Base-by-base conservation (phyloP, 257 asterid species). In the Apocynum venetum region DNA sequence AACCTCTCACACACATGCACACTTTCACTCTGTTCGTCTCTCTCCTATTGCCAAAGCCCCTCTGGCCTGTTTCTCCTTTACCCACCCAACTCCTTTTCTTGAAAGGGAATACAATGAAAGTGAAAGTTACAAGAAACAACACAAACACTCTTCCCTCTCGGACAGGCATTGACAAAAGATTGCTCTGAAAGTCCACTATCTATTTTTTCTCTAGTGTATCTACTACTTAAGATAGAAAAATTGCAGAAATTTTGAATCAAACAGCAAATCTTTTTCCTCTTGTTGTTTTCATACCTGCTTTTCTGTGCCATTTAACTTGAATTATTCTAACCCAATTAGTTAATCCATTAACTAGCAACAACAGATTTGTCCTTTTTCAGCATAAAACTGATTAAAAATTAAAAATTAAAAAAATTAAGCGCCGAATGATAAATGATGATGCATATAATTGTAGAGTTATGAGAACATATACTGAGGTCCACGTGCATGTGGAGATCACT, bases 41-140 rank as follows among this genome's bases (percentile, higher is more conserved):
- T 44, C 61, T 4, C 44, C n/a, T 72, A 2, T 71, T 13, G 55
- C 40, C 78, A 3, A 8, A 77, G 78, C 83, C 84, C 83, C 73
- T 80, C 82, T 77, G 88, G 78, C 87, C 66, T 82, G 86, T 81
- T 82, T 83, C 85, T 80, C 69, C 76, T 80, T 80, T 68, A 73
- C 86, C 78, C 88, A 81, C 81, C 85, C 85, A 81, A 79, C 87
- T 86, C 90, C 84, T 82, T 84, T 82, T 88, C 91, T 83, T 73
- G 87, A 87, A 90, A 90, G 82, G 86, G 86, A 87, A 86, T 84
- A 85, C 82, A 61, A 47, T 44, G 85, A 83, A 67, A 84, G 65
- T 82, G 89, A 85, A 11, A 67, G 77, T 81, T 68, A 82, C 88
- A 81, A 60, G 78, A 46, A 71, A 59, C 74, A 19, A 79, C 36